Evolutionary conservation across 2,329 filamentous ascomycete species (phyloP).

Genomic region (Aspergillus niger): DNA sequence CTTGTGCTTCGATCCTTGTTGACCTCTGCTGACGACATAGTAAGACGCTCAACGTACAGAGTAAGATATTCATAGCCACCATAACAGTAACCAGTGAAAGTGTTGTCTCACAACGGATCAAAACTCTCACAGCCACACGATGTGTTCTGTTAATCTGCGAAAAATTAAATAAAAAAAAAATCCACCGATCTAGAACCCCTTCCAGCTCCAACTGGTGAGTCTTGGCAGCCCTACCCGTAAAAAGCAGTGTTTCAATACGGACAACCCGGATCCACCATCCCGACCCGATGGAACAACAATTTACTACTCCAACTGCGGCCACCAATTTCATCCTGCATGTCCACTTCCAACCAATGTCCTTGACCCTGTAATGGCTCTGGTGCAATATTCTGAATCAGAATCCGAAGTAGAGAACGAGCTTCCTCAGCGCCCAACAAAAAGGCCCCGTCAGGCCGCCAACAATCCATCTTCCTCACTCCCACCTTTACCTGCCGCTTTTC

Average conservation of each 20-base stretch:
- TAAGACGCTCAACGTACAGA: too few relatives aligned
- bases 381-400: conserved; percentile 61
- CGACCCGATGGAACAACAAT: neutral
- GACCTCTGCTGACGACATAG: too few relatives aligned
- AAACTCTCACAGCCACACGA: neutral
- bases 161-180: neutral
- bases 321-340: neutral
- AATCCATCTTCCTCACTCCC: conserved; percentile 54
- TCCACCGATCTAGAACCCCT: neutral
- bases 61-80: too few relatives aligned
- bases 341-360: neutral
- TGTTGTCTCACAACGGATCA: too few relatives aligned
- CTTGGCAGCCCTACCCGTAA: neutral
- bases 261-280: neutral
- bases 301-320: neutral
- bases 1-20: too few relatives aligned
- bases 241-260: neutral
- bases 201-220: neutral
- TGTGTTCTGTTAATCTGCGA: neutral
- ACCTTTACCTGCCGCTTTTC: conserved; percentile 77
- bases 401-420: conserved; percentile 35
- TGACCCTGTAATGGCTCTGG: conserved; percentile 57
- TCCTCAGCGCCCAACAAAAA: conserved; percentile 29
- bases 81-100: too few relatives aligned
- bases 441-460: conserved; percentile 16